Percentiles rank a stretch among this genome's conserved stretches.
phyloP scores from a whole-genome alignment of 352 stramenopile genomes.

The Pythium vanterpoolii region DNA sequence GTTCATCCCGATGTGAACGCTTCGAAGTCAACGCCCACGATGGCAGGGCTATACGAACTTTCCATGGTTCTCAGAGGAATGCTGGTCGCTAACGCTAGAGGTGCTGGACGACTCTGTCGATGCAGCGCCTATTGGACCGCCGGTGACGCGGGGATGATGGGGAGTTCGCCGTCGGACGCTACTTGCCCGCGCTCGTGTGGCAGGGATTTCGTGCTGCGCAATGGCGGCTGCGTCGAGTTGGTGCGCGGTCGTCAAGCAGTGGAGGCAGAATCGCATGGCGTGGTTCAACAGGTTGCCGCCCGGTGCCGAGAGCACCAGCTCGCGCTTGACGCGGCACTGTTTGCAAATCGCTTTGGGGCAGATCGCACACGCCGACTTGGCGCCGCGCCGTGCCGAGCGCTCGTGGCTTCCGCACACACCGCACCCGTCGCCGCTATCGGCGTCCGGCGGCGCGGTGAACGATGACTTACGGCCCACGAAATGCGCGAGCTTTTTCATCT shows the following conservation, averaged over 20 bases:
- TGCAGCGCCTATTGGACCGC: not conserved
- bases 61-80: not conserved
- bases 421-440: not conserved
- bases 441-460: not conserved
- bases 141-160: not conserved
- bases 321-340: constrained; percentile 10
- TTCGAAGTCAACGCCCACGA: no score
- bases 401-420: not conserved
- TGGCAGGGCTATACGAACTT: not conserved
- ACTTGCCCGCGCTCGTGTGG: not conserved
- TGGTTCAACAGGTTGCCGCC: not conserved
- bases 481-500: constrained; percentile 59
- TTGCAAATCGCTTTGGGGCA: constrained; percentile 6
- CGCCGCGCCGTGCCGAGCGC: not conserved
- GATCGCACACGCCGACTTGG: constrained; percentile 3
- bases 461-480: constrained; percentile 17
- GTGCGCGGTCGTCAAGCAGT: not conserved
- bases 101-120: not conserved
- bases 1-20: no score
- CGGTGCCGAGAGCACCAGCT: constrained; percentile 1
- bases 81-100: not conserved
- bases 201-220: not conserved
- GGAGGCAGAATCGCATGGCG: constrained; percentile 4
- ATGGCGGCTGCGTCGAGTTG: not conserved
- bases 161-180: not conserved